Percentiles rank a stretch among this genome's conserved stretches.
phyloP scores from a whole-genome alignment of 2,329 filamentous ascomycete genomes.

The Sordariomycetes sp. region DNA sequence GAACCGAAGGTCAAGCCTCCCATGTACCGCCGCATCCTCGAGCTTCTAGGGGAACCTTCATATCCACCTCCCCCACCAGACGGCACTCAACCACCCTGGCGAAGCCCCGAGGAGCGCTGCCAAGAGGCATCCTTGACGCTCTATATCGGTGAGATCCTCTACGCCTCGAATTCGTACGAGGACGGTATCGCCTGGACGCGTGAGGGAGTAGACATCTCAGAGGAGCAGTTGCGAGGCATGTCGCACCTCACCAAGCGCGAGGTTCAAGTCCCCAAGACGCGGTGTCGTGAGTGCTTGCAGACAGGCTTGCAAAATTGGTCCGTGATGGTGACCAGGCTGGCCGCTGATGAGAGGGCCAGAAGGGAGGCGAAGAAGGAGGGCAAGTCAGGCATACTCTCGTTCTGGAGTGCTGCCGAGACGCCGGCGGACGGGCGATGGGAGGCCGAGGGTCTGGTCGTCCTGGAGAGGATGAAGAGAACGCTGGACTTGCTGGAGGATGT shows the following conservation, averaged over 20 bases:
- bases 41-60: conserved; percentile 33
- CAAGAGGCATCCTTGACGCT: conserved; percentile 80
- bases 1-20: not conserved
- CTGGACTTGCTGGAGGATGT: conserved; percentile 42
- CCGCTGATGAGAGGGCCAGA: conserved; percentile 43
- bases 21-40: conserved; percentile 11
- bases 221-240: conserved; percentile 50
- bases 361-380: conserved; percentile 15
- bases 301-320: conserved; percentile 76
- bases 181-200: conserved; percentile 83
- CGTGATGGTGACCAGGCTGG: conserved; percentile 64
- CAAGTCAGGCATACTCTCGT: conserved; percentile 21
- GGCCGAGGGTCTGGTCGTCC: conserved; percentile 44
- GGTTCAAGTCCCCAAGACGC: conserved; percentile 26
- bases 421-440: conserved; percentile 38
- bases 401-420: conserved; percentile 19
- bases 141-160: conserved; percentile 92
- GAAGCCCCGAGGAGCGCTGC: conserved; percentile 59
- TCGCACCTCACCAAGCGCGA: conserved; percentile 8
- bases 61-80: conserved; percentile 66
- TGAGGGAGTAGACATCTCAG: conserved; percentile 74
- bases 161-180: conserved; percentile 49
- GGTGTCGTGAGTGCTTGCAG: conserved; percentile 68
- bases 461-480: conserved; percentile 40
- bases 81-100: conserved; percentile 58